phyloP scores from a whole-genome alignment of 2,329 filamentous ascomycete genomes.

The Seiridium cupressi region DNA sequence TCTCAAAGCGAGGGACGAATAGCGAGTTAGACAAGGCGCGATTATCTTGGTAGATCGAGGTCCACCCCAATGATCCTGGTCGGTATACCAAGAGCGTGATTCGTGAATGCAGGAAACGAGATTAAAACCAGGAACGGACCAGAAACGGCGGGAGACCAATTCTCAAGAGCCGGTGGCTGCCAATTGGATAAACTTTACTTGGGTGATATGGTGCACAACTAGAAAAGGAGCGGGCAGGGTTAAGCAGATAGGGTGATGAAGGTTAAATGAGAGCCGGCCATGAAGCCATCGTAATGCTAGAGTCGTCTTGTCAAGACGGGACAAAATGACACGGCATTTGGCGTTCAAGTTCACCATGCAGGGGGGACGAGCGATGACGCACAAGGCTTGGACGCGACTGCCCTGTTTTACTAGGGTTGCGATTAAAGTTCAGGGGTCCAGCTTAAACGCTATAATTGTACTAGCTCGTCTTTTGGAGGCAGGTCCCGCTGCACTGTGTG shows the following conservation, averaged over 20 bases:
- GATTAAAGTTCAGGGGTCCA: slow-evolving; percentile 8
- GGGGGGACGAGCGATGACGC: slow-evolving; percentile 21
- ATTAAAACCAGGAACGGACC: neutral
- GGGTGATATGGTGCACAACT: neutral
- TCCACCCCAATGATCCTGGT: slow-evolving; percentile 4
- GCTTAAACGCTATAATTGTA: too few relatives aligned
- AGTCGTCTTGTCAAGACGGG: neutral
- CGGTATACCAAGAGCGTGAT: neutral
- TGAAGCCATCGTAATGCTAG: neutral
- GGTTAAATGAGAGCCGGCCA: neutral
- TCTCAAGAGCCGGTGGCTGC: neutral
- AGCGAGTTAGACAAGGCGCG: neutral
- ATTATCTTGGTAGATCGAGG: slow-evolving; percentile 1
- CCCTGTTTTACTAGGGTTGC: slow-evolving; percentile 6
- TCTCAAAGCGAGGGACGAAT: slow-evolving; percentile 1
- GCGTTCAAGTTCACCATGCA: slow-evolving; percentile 8
- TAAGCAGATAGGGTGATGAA: neutral
- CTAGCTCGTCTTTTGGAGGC: too few relatives aligned
- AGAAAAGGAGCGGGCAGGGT: neutral
- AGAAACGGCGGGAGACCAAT: neutral
- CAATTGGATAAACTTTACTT: too few relatives aligned
- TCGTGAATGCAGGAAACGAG: neutral
- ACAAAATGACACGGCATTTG: neutral
- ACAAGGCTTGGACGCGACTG: slow-evolving; percentile 5
- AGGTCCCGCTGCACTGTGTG: too few relatives aligned